Percentiles rank a stretch among this genome's conserved stretches.
These are phyloP conservation scores for Geranium brycei DNA, from an alignment of 345 rosid genomes.

Conservation along the genomic window DNA sequence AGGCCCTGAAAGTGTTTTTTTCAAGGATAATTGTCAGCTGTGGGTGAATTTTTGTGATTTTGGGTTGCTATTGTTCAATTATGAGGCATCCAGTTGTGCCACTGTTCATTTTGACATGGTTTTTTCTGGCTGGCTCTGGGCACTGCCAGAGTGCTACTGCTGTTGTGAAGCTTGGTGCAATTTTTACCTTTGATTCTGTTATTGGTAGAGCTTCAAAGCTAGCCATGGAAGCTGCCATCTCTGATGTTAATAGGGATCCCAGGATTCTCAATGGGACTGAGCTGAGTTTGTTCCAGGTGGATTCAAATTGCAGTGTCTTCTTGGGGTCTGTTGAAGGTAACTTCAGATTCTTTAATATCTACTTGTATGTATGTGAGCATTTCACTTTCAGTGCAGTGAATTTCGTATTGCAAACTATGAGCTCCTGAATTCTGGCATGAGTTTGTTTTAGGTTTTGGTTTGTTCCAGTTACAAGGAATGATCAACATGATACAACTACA, in stretches of 20 bases:
- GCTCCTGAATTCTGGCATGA: neutral
- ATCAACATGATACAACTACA: neutral
- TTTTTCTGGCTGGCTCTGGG: conserved; percentile 11
- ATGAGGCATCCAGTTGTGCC: conserved; percentile 1
- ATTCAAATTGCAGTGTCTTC: conserved; percentile 55
- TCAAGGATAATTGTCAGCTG: too few relatives aligned
- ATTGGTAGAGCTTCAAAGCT: conserved; percentile 69
- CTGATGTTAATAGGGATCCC: conserved; percentile 45
- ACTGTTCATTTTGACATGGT: conserved; percentile 11
- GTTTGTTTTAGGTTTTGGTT: neutral
- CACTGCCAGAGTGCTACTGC: conserved; percentile 24
- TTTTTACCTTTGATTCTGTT: conserved; percentile 56
- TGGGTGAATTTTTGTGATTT: too few relatives aligned
- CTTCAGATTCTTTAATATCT: neutral
- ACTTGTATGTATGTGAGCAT: neutral
- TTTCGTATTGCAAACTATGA: neutral
- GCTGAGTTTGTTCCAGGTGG: conserved; percentile 30
- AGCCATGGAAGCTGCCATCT: conserved; percentile 52
- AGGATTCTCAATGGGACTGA: conserved; percentile 41
- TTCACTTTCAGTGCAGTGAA: neutral
- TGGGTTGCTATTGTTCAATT: conserved; percentile 5
- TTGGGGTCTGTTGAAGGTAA: conserved; percentile 57
- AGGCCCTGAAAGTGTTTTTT: too few relatives aligned
- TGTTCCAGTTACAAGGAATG: neutral
- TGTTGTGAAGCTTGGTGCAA: conserved; percentile 54